These are phyloP conservation scores for Sedum album DNA, from an alignment of 164 flowering plant genomes.

Conservation along the genomic window DNA sequence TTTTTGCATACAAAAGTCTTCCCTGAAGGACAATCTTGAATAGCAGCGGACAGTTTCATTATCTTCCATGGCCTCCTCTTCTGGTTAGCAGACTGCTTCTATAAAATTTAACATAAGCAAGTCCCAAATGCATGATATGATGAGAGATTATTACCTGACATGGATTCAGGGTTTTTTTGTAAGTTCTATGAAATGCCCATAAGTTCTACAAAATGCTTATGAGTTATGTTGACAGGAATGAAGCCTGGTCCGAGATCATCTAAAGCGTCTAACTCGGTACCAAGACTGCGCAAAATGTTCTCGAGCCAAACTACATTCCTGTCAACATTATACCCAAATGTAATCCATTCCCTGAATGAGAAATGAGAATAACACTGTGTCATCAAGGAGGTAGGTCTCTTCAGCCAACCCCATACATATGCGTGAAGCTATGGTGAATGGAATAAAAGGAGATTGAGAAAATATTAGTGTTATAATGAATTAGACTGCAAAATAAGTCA, in stretches of 20 bases:
- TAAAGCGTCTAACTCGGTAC: neutral
- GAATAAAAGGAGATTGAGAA: too few species aligned
- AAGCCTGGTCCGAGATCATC: constrained; percentile 30
- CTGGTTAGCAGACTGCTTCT: neutral
- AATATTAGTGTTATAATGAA: constrained; percentile 24
- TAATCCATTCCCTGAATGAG: neutral
- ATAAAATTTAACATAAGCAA: neutral
- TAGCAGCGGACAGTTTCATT: neutral
- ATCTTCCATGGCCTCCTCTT: neutral
- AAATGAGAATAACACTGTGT: neutral
- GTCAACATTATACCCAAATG: constrained; percentile 10
- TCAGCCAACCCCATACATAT: neutral
- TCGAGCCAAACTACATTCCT: constrained; percentile 28
- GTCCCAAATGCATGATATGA: neutral
- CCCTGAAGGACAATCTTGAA: constrained; percentile 23
- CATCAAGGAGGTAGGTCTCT: neutral
- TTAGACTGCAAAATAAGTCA: constrained; percentile 88
- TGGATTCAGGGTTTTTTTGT: too few species aligned
- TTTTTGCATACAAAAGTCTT: constrained; percentile 61
- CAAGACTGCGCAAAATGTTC: constrained; percentile 7
- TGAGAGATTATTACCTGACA: neutral
- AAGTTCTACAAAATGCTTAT: neutral
- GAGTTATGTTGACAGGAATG: constrained; percentile 22
- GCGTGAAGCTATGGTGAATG: neutral
- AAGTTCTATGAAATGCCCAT: neutral